A percentile compares a stretch with the other conserved stretches of the same genome.
These are phyloP conservation scores for Candolleomyces eurysporus DNA, from an alignment of 768 basidiomycete genomes.

Conservation along the genomic window DNA sequence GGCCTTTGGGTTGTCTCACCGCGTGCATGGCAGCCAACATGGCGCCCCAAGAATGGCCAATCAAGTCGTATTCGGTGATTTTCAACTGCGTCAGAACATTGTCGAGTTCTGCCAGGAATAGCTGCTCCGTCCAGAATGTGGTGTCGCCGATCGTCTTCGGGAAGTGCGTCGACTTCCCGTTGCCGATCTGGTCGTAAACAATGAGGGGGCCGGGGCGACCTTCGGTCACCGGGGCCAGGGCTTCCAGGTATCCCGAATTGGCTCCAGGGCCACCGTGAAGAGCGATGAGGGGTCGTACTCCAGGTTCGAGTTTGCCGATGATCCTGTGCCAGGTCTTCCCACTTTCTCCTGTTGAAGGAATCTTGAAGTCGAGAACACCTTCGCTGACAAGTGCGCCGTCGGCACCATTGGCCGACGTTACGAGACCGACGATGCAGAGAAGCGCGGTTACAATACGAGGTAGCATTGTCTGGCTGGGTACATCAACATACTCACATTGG, in stretches of 20 bases:
- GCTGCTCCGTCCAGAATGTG: conserved; percentile 49
- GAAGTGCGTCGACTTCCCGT: conserved; percentile 53
- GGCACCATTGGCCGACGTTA: background rate
- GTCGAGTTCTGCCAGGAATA: conserved; percentile 53
- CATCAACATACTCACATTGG: background rate
- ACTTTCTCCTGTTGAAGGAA: background rate
- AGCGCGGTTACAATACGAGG: background rate
- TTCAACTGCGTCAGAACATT: conserved; percentile 43
- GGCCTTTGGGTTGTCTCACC: conserved; percentile 40
- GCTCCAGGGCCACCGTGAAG: conserved; percentile 57
- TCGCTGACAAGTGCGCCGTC: background rate
- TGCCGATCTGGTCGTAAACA: conserved; percentile 57
- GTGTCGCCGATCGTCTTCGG: conserved; percentile 38
- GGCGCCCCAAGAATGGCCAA: conserved; percentile 54
- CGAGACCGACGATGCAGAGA: background rate
- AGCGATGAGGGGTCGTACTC: conserved; percentile 42
- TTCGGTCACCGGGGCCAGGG: conserved; percentile 36
- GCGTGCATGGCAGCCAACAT: conserved; percentile 45
- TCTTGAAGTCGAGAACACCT: background rate
- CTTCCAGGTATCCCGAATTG: conserved; percentile 38
- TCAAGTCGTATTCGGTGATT: conserved; percentile 43
- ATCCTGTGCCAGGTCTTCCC: conserved; percentile 51
- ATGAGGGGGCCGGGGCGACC: conserved; percentile 43
- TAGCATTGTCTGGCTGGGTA: background rate
- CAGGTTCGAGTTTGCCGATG: conserved; percentile 39